These are phyloP conservation scores for Fusarium solani-melongenae DNA, from an alignment of 2,329 filamentous ascomycete genomes.

Conservation along the genomic window DNA sequence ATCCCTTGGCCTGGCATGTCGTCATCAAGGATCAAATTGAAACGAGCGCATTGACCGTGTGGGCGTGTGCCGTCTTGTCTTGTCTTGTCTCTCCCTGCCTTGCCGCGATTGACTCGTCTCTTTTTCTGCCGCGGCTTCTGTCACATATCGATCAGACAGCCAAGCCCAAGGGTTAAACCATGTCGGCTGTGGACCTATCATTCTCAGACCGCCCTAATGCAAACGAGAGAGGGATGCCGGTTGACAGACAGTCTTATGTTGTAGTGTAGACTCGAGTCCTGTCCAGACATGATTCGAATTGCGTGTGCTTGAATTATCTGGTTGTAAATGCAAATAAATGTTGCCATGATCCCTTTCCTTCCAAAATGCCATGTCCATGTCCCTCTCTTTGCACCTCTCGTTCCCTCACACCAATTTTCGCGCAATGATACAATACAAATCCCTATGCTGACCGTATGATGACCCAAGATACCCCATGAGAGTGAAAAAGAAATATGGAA, in stretches of 20 bases:
- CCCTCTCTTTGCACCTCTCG: not conserved
- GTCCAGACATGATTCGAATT: not conserved
- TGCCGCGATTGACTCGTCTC: conserved; percentile 1
- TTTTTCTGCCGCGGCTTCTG: not conserved
- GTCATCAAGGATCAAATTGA: conserved; percentile 1
- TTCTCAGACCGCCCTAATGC: not conserved
- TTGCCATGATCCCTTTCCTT: not conserved
- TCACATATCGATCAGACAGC: conserved; percentile 25
- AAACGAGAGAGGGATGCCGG: not conserved
- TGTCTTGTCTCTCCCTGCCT: not conserved
- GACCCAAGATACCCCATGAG: conserved; percentile 5
- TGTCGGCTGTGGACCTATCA: not conserved
- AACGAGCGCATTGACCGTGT: conserved; percentile 2
- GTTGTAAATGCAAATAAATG: not conserved
- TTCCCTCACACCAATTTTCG: conserved; percentile 4
- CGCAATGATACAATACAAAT: not conserved
- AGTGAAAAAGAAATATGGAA: conserved; percentile 10
- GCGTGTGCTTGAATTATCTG: conserved; percentile 6
- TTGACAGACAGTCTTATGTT: not conserved
- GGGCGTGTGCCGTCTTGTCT: not conserved
- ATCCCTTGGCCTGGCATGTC: not conserved
- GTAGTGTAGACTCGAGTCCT: not conserved
- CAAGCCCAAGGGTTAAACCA: not conserved
- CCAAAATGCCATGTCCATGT: conserved; percentile 1
- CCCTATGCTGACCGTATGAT: conserved; percentile 28